Conservation (phyloP, 2,329 filamentous ascomycete species). For the Coniochaeta sp. region DNA sequence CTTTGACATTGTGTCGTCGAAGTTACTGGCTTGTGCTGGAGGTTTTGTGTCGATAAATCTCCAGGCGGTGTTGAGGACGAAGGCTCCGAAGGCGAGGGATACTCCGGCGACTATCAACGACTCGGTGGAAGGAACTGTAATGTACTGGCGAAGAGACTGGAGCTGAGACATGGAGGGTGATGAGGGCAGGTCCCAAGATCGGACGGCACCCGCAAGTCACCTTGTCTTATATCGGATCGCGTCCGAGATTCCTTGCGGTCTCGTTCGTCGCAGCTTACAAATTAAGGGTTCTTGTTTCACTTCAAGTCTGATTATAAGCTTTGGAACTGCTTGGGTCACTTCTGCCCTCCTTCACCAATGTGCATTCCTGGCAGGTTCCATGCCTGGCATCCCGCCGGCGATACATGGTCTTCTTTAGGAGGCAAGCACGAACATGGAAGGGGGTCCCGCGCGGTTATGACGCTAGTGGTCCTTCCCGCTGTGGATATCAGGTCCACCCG, state of each 20-base stretch:
- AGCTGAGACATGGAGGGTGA: not conserved
- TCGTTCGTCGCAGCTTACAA: not conserved
- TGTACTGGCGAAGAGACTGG: not conserved
- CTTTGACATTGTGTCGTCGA: conserved; percentile 10
- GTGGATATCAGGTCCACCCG: not conserved
- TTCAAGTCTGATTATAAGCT: not conserved
- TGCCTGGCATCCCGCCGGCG: not conserved
- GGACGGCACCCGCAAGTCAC: not conserved
- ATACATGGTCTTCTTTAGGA: too few species aligned
- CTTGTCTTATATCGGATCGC: not conserved
- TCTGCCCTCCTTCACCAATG: not conserved
- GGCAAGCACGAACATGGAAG: not conserved
- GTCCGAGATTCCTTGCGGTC: not conserved
- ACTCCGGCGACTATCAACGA: not conserved
- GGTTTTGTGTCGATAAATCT: not conserved
- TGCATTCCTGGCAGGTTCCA: not conserved
- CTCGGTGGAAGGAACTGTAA: not conserved
- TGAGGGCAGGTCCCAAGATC: not conserved
- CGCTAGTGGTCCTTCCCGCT: not conserved
- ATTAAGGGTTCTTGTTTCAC: not conserved
- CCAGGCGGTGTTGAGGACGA: not conserved
- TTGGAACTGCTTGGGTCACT: not conserved
- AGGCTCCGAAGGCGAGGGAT: not conserved
- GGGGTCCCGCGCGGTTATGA: not conserved
- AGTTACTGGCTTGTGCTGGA: not conserved